Base-by-base conservation (phyloP, 768 basidiomycete genomes). In the Exidia glandulosa region DNA sequence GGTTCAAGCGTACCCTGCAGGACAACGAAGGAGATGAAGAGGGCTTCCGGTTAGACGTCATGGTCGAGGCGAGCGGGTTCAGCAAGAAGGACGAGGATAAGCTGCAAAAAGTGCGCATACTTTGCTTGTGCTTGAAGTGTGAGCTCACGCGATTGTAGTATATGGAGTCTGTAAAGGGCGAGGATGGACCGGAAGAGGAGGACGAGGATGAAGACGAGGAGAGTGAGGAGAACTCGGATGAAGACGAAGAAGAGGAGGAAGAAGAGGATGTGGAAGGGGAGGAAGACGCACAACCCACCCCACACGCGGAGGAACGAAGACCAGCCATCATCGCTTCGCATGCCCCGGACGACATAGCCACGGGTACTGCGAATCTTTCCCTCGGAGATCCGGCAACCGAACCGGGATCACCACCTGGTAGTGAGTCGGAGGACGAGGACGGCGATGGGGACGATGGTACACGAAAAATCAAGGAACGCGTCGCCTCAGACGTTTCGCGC, bases 21-120 rank as follows among this genome's bases (percentile, higher is more conserved):
- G 77, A 81, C 32, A 72, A 73, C 50, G 69, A 59, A 30, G 61
- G 68, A 58, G 67, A 70, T 27, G 76, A 73, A 13, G 78, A 79
- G n/a, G 73, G 69, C 25, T 92, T 92, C 72, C 78, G 81, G 61
- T 74, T 97, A 54, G 96, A 99, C 75, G 85, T 96, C 23, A 80
- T 90, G 64, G 94, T 97, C 5, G 88, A 88, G 56, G 96, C 96
- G 2, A 95, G 92, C 75, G 95, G 95, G 29, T 97, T 95, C 72
- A 85, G 84, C 62, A 79, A 86, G 65, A 86, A 86, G 66, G 87
- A 95, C 68, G 84, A 90, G 79, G 83, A 84, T 67, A 74, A 81
- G 45, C 74, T 97, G 59, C 91, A 94, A 72, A 85, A 93, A 77
- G 94, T 94, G 62, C 67, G 82, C 32, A 66, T 4, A n/a, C 23